Conservation (phyloP, 116 monocot species). For the Trichopus zeylanicus region DNA sequence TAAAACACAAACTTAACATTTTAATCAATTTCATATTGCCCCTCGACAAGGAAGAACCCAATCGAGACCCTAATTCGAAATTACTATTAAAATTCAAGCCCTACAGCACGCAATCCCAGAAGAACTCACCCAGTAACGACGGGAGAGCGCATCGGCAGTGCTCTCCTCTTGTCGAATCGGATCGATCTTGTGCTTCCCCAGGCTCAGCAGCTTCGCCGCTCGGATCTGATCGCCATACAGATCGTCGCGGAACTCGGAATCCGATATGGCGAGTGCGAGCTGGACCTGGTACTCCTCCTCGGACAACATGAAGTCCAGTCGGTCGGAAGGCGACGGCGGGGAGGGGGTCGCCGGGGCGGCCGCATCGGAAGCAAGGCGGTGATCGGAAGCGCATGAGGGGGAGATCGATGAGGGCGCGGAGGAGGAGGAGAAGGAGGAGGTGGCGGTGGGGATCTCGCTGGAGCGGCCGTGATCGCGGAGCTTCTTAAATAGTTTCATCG, state of each 20-base stretch:
- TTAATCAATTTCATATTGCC: background rate
- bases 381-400: conserved; percentile 5
- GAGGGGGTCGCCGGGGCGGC: background rate
- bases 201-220: conserved; percentile 66
- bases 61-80: background rate
- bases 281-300: conserved; percentile 99
- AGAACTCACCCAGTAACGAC: conserved; percentile 85
- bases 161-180: conserved; percentile 31
- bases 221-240: conserved; percentile 81
- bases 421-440: conserved; percentile 5
- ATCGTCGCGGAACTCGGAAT: conserved; percentile 59
- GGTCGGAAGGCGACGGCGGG: conserved; percentile 2
- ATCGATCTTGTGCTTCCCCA: conserved; percentile 36
- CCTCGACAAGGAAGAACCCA: background rate
- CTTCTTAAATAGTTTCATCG: conserved; percentile 19
- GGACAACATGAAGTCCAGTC: conserved; percentile 58
- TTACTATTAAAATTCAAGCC: conserved; percentile 1
- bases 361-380: background rate
- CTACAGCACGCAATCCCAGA: background rate
- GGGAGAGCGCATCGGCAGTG: conserved; percentile 61
- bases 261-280: conserved; percentile 89
- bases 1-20: background rate
- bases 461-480: conserved; percentile 41
- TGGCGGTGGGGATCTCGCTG: conserved; percentile 19
- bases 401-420: conserved; percentile 6